A percentile compares a stretch with the other conserved stretches of the same genome.
Evolutionary conservation across 2,329 filamentous ascomycete species (phyloP).

Genomic region (Cercospora nicotianae): DNA sequence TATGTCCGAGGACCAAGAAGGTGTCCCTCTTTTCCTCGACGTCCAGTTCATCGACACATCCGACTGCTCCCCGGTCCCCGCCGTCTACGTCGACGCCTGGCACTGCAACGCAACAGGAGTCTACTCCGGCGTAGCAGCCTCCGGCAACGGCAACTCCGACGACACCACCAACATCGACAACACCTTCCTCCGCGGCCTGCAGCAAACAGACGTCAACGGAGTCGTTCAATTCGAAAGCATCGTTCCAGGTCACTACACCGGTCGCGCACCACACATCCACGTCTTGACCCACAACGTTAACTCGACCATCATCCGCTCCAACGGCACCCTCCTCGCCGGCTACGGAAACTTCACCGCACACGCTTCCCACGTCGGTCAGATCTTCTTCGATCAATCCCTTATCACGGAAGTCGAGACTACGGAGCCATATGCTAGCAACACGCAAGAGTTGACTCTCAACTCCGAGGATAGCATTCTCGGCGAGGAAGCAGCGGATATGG

Average conservation of each 20-base stretch:
- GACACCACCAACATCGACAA: conserved; percentile 38
- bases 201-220: conserved; percentile 44
- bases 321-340: conserved; percentile 54
- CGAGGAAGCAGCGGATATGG: conserved; percentile 52
- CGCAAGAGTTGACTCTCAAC: conserved; percentile 50
- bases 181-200: conserved; percentile 46
- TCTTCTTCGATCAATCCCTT: conserved; percentile 64
- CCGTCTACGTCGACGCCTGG: conserved; percentile 50
- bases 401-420: conserved; percentile 52
- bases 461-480: conserved; percentile 51
- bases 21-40: conserved; percentile 46
- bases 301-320: conserved; percentile 40
- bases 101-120: conserved; percentile 47
- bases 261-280: conserved; percentile 48
- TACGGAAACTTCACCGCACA: conserved; percentile 31
- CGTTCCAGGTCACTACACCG: conserved; percentile 49
- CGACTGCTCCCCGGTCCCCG: conserved; percentile 45
- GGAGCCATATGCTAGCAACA: conserved; percentile 49
- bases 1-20: conserved; percentile 45
- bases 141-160: conserved; percentile 39
- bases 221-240: conserved; percentile 46
- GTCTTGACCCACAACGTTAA: conserved; percentile 42
- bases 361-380: conserved; percentile 62
- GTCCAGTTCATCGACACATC: conserved; percentile 48
- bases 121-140: conserved; percentile 42